phyloP scores from a whole-genome alignment of 2,329 filamentous ascomycete genomes.

The Talaromyces atroroseus region DNA sequence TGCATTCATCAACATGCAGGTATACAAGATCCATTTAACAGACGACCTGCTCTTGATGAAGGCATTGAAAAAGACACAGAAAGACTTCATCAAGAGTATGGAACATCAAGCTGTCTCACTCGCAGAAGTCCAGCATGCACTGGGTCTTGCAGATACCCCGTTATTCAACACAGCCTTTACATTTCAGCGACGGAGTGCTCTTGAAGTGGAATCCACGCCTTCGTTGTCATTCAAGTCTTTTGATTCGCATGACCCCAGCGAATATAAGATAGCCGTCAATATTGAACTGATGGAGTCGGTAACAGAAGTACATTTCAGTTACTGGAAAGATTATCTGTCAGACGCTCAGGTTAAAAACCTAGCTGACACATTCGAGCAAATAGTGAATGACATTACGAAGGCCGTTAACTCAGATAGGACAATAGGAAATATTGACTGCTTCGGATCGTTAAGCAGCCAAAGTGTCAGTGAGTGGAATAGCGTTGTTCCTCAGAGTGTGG shows the following conservation, averaged over 20 bases:
- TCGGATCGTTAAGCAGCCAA: slow-evolving; percentile 26
- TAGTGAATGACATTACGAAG: slow-evolving; percentile 25
- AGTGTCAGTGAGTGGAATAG: slow-evolving; percentile 32
- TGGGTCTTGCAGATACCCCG: slow-evolving; percentile 20
- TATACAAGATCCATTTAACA: slow-evolving; percentile 22
- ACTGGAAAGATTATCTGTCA: slow-evolving; percentile 48
- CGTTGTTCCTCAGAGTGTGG: slow-evolving; percentile 22
- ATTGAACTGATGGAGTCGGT: slow-evolving; percentile 22
- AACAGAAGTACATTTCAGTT: slow-evolving; percentile 49
- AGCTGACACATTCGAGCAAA: slow-evolving; percentile 29
- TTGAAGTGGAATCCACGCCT: background rate
- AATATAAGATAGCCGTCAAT: slow-evolving; percentile 25
- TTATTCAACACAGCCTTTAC: slow-evolving; percentile 30
- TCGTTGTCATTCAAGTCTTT: slow-evolving; percentile 8
- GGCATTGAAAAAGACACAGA: slow-evolving; percentile 19
- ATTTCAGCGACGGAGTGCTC: slow-evolving; percentile 15
- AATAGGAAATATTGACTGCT: slow-evolving; percentile 27
- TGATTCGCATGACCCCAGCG: slow-evolving; percentile 11
- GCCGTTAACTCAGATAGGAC: slow-evolving; percentile 9
- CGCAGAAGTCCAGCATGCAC: slow-evolving; percentile 21
- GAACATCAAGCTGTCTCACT: slow-evolving; percentile 20
- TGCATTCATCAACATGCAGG: slow-evolving; percentile 18
- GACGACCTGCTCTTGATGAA: slow-evolving; percentile 21
- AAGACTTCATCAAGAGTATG: slow-evolving; percentile 17
- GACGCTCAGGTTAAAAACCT: slow-evolving; percentile 25